Conservation (phyloP, 2,329 filamentous ascomycete species). For the Intubia oerlemansii region DNA sequence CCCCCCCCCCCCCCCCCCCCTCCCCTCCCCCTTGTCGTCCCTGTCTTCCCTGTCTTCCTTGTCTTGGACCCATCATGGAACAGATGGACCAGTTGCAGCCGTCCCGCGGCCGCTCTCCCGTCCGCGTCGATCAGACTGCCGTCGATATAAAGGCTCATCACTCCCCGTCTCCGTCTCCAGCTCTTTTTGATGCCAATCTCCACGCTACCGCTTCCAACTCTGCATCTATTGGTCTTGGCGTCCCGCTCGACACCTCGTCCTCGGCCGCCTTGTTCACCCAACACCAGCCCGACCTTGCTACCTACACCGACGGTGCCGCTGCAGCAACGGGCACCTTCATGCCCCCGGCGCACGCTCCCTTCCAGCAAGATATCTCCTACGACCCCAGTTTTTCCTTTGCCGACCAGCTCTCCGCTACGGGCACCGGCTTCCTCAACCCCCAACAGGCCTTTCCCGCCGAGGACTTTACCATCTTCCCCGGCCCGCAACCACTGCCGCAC, state of each 20-base stretch:
- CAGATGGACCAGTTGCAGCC: slow-evolving; percentile 32
- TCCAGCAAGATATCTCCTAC: slow-evolving; percentile 17
- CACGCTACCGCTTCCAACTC: slow-evolving; percentile 10
- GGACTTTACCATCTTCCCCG: slow-evolving; percentile 45
- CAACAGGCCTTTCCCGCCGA: slow-evolving; percentile 23
- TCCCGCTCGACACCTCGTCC: slow-evolving; percentile 32
- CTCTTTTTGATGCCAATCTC: slow-evolving; percentile 27
- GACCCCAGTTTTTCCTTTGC: slow-evolving; percentile 22
- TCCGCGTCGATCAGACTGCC: slow-evolving; percentile 31
- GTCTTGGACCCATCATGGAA: no score
- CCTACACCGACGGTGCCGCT: slow-evolving; percentile 8
- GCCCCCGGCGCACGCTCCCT: slow-evolving; percentile 1
- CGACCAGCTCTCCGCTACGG: slow-evolving; percentile 16
- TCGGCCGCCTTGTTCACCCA: no score
- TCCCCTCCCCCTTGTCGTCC: background rate
- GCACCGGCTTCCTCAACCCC: slow-evolving; percentile 20
- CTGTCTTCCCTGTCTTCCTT: slow-evolving; percentile 8
- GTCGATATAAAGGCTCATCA: slow-evolving; percentile 47
- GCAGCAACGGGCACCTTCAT: background rate
- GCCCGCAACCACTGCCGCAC: slow-evolving; percentile 25
- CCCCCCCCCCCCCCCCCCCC: background rate
- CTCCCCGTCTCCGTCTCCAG: slow-evolving; percentile 36
- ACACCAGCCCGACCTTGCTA: no score
- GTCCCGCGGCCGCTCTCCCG: slow-evolving; percentile 38
- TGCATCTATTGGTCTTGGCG: slow-evolving; percentile 26